Conservation (phyloP, 2,329 filamentous ascomycete species). For the Talaromyces sp. region DNA sequence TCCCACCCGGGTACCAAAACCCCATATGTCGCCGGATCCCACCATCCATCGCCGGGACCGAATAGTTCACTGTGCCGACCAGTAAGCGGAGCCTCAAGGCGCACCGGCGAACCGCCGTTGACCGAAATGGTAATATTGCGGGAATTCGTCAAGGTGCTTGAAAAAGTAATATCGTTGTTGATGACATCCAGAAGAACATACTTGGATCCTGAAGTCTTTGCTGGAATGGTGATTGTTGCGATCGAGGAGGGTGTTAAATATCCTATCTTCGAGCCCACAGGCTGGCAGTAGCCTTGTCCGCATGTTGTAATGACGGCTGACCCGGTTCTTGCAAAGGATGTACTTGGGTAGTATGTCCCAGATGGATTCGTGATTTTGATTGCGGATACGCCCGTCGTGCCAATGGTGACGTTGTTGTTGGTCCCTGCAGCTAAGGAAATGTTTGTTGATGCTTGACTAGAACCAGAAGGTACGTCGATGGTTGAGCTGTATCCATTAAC, state of each 20-base stretch:
- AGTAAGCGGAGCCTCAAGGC: constrained; percentile 47
- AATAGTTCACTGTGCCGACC: constrained; percentile 32
- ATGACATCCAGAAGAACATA: constrained; percentile 47
- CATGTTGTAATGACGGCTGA: constrained; percentile 33
- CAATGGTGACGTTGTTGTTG: constrained; percentile 23
- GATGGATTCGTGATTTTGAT: constrained; percentile 19
- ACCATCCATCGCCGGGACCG: constrained; percentile 46
- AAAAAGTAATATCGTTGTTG: constrained; percentile 48
- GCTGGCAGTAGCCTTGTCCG: constrained; percentile 35
- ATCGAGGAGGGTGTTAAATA: constrained; percentile 27
- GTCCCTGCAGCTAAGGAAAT: constrained; percentile 19
- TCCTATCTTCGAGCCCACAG: constrained; percentile 40
- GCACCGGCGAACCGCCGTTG: constrained; percentile 39
- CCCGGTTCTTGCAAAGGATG: constrained; percentile 33
- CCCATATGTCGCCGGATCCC: constrained; percentile 42
- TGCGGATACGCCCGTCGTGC: constrained; percentile 12
- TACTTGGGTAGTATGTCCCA: constrained; percentile 38
- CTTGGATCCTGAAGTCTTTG: constrained; percentile 27
- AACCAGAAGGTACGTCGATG: not conserved
- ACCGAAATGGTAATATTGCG: constrained; percentile 47
- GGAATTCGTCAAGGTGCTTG: constrained; percentile 41
- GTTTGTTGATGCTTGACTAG: not conserved
- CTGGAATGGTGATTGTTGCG: constrained; percentile 32
- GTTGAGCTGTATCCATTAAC: not conserved
- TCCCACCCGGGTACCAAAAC: constrained; percentile 45